phyloP scores from a whole-genome alignment of 2,329 filamentous ascomycete species.

The Alternaria novae-zelandiae region DNA sequence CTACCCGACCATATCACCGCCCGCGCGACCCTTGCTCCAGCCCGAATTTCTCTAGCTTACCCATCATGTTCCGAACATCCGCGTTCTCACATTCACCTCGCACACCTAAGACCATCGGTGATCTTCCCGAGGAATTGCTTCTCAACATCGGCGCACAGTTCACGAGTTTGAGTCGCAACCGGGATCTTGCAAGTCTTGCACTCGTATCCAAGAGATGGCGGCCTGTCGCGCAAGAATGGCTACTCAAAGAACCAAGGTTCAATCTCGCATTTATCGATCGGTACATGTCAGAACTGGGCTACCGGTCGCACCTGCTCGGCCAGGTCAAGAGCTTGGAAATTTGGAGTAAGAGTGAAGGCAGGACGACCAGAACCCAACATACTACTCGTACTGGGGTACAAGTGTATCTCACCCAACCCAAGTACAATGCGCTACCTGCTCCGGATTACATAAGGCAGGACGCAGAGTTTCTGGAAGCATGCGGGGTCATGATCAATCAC shows the following conservation, averaged over 20 bases:
- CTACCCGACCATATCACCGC: background rate
- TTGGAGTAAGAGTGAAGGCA: slow-evolving; percentile 14
- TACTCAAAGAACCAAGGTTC: slow-evolving; percentile 22
- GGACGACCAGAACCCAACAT: background rate
- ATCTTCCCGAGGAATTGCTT: slow-evolving; percentile 23
- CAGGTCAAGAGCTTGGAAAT: slow-evolving; percentile 22
- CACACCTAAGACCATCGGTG: slow-evolving; percentile 1
- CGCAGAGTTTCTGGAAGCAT: background rate
- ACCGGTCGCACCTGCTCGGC: slow-evolving; percentile 2
- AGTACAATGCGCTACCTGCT: background rate
- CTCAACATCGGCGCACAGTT: slow-evolving; percentile 16
- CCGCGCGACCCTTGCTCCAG: background rate
- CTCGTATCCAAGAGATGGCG: slow-evolving; percentile 20
- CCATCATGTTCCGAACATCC: background rate
- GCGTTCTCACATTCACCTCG: background rate
- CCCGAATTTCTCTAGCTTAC: background rate
- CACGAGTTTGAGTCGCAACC: slow-evolving; percentile 11
- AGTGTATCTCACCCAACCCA: background rate
- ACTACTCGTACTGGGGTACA: background rate
- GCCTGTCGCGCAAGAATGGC: slow-evolving; percentile 21
- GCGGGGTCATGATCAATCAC: slow-evolving; percentile 1
- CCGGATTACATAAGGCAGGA: background rate
- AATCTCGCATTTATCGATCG: slow-evolving; percentile 20
- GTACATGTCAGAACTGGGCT: slow-evolving; percentile 17
- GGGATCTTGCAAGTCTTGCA: slow-evolving; percentile 16